Percentiles rank a stretch among this genome's conserved stretches.
Conservation (phyloP, 176 grass and related monocot species). For the Oryza coarctata region DNA sequence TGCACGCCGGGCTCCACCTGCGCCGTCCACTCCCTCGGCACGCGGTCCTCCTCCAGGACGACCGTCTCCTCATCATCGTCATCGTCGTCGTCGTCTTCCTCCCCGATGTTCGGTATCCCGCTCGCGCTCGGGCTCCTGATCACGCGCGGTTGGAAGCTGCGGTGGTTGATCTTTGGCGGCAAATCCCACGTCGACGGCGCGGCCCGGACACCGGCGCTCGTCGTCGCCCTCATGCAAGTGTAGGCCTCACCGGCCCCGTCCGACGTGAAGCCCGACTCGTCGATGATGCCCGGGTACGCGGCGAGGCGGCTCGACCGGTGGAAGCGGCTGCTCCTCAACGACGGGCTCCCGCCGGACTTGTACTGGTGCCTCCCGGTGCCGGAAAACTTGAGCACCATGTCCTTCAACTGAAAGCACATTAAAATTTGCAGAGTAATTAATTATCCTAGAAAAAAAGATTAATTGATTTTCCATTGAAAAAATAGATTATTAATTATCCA, state of each 20-base stretch:
- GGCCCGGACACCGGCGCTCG: constrained; percentile 5
- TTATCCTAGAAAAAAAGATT: background rate
- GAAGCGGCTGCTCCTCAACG: constrained; percentile 60
- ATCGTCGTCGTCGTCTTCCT: background rate
- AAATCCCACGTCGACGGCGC: constrained; percentile 60
- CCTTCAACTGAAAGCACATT: constrained; percentile 79
- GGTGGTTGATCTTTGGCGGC: constrained; percentile 24
- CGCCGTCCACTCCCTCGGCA: constrained; percentile 89
- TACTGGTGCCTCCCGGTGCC: constrained; percentile 66
- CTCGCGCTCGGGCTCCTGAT: constrained; percentile 47
- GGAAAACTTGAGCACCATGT: constrained; percentile 98
- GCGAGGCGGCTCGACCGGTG: constrained; percentile 49
- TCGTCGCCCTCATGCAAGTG: constrained; percentile 34
- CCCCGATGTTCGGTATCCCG: constrained; percentile 48
- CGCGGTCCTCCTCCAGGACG: constrained; percentile 65
- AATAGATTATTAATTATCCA: background rate
- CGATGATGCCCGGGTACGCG: constrained; percentile 56
- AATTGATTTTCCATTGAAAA: too few relatives aligned
- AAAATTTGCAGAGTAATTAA: background rate
- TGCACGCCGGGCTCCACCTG: constrained; percentile 99
- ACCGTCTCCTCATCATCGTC: constrained; percentile 37
- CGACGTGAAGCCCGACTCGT: constrained; percentile 56
- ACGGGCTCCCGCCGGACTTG: constrained; percentile 64
- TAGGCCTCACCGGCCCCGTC: constrained; percentile 49
- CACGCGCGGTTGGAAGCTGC: constrained; percentile 40